phyloP scores from a whole-genome alignment of 148 eudicot genomes.

The Silene conica region DNA sequence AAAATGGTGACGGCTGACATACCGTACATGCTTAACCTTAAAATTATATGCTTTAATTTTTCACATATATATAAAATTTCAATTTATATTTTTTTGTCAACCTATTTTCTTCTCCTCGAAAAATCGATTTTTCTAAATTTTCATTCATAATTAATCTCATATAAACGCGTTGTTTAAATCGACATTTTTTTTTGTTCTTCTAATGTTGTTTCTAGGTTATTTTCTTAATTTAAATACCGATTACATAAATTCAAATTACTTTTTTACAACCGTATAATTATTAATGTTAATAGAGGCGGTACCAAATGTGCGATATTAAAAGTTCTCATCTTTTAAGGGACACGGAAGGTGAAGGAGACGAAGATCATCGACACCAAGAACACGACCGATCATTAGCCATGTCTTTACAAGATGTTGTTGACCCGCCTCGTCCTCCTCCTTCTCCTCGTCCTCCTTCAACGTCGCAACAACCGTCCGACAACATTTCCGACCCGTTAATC shows the following conservation, averaged over 20 bases:
- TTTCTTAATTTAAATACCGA: neutral
- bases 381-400: slow-evolving; percentile 13
- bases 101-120: neutral
- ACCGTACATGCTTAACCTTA: slow-evolving; percentile 22
- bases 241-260: neutral
- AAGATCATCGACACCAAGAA: slow-evolving; percentile 18
- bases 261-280: neutral
- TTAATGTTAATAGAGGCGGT: neutral
- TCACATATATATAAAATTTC: slow-evolving; percentile 6
- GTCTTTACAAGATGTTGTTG: slow-evolving; percentile 33
- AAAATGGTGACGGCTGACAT: slow-evolving; percentile 21
- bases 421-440: slow-evolving; percentile 29
- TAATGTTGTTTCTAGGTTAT: slow-evolving; percentile 9
- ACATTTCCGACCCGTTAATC: slow-evolving; percentile 13
- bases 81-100: neutral
- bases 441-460: slow-evolving; percentile 18
- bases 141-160: neutral
- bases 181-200: neutral
- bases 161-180: neutral
- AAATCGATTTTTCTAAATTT: neutral
- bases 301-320: slow-evolving; percentile 12
- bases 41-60: neutral
- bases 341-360: slow-evolving; percentile 11
- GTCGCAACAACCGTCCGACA: neutral
- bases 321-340: slow-evolving; percentile 17